Evolutionary conservation across 306 rosid species (phyloP).

Genomic region (Astragalus membranaceus): DNA sequence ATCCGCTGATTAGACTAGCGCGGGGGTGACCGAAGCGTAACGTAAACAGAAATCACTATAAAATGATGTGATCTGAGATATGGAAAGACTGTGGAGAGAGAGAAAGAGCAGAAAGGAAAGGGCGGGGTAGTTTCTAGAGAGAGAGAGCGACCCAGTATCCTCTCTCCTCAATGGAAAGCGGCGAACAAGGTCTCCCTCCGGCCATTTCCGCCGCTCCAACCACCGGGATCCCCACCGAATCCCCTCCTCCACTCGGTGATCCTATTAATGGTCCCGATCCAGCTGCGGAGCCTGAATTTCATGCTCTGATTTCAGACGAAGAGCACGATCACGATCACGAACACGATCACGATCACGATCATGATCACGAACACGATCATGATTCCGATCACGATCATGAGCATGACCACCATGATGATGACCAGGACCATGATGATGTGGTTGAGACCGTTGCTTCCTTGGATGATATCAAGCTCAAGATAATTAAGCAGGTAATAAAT

Average conservation of each 20-base stretch:
- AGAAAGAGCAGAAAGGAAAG: conserved; percentile 40
- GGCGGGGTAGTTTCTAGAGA: conserved; percentile 33
- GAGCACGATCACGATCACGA: conserved; percentile 35
- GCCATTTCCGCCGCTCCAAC: conserved; percentile 20
- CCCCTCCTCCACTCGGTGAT: conserved; percentile 25
- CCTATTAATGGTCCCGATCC: conserved; percentile 12
- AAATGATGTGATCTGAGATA: background rate
- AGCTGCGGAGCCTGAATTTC: conserved; percentile 36
- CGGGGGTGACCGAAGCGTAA: too few relatives aligned
- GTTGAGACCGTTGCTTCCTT: conserved; percentile 38
- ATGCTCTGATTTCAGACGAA: conserved; percentile 43
- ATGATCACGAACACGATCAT: background rate
- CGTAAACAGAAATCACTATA: conserved; percentile 13
- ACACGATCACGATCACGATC: conserved; percentile 20
- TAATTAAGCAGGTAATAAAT: conserved; percentile 60
- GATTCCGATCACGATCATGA: conserved; percentile 33
- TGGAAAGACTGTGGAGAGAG: conserved; percentile 20
- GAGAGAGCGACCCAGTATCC: background rate
- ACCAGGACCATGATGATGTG: conserved; percentile 35
- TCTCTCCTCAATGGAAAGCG: conserved; percentile 64
- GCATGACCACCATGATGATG: conserved; percentile 28
- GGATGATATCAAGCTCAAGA: conserved; percentile 77
- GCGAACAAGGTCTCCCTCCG: conserved; percentile 39
- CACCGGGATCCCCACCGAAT: conserved; percentile 21
- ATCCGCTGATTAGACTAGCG: too few relatives aligned